Percentiles rank a stretch among this genome's conserved stretches.
These are phyloP conservation scores for Funneliformis geosporum DNA, from an alignment of 192 early-diverging fungal genomes.

Conservation along the genomic window DNA sequence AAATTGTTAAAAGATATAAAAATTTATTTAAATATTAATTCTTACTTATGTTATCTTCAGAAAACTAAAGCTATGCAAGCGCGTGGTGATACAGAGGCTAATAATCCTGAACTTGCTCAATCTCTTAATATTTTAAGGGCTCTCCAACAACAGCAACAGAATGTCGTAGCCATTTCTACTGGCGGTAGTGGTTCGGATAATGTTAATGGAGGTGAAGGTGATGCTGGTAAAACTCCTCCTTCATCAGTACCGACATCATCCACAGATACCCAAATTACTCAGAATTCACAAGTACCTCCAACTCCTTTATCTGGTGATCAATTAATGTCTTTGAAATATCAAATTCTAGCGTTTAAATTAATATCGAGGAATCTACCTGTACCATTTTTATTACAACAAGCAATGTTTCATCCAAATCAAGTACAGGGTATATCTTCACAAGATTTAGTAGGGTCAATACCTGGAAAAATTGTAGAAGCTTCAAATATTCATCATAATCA, in stretches of 20 bases:
- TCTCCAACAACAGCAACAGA: slow-evolving; percentile 41
- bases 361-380: slow-evolving; percentile 79
- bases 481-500: slow-evolving; percentile 40
- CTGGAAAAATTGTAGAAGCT: slow-evolving; percentile 58
- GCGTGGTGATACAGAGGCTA: slow-evolving; percentile 75
- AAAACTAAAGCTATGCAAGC: slow-evolving; percentile 47
- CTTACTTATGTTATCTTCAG: background rate
- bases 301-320: slow-evolving; percentile 63
- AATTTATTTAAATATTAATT: background rate
- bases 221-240: slow-evolving; percentile 30
- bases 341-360: slow-evolving; percentile 85
- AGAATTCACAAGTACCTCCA: slow-evolving; percentile 22
- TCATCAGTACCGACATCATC: slow-evolving; percentile 42
- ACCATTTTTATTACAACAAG: slow-evolving; percentile 69
- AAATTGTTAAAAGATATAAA: background rate
- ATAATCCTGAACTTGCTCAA: slow-evolving; percentile 72
- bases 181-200: background rate
- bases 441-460: slow-evolving; percentile 48
- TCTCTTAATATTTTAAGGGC: slow-evolving; percentile 62
- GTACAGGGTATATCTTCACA: slow-evolving; percentile 43
- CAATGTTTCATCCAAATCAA: slow-evolving; percentile 59
- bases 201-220: background rate
- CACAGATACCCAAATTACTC: slow-evolving; percentile 24
- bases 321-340: slow-evolving; percentile 68
- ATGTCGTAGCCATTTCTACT: slow-evolving; percentile 11